phyloP scores from a whole-genome alignment of 2,329 filamentous ascomycete genomes.

The Colletotrichum navitas region DNA sequence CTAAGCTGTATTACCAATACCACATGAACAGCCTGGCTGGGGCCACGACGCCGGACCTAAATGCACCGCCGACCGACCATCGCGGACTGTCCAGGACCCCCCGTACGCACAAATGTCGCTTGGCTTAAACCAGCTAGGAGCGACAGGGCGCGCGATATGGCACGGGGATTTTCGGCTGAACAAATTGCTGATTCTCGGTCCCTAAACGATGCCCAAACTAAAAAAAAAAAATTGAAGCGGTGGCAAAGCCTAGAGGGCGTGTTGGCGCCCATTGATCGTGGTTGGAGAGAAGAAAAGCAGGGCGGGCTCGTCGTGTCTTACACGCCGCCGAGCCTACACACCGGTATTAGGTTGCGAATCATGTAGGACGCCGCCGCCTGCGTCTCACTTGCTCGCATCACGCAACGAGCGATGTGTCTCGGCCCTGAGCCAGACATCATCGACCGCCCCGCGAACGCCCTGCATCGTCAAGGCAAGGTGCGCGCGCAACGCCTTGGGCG shows the following conservation, averaged over 20 bases:
- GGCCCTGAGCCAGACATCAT: not conserved
- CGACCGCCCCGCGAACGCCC: conserved; percentile 5
- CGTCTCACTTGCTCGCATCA: not conserved
- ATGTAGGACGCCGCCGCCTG: not conserved
- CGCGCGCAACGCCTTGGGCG: too few relatives aligned
- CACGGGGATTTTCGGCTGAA: not conserved
- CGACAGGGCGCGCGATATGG: not conserved
- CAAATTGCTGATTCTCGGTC: not conserved
- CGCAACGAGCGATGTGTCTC: conserved; percentile 10
- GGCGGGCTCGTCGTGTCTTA: not conserved
- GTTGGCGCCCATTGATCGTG: conserved; percentile 10
- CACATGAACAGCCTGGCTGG: conserved; percentile 14
- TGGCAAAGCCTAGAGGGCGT: not conserved
- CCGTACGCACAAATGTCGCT: not conserved
- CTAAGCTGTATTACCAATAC: conserved; percentile 14
- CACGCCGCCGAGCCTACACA: not conserved
- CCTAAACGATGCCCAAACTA: not conserved
- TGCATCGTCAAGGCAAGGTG: not conserved
- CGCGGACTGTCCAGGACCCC: not conserved
- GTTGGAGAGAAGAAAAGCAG: not conserved
- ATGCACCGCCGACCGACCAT: conserved; percentile 1
- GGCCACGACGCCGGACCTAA: conserved; percentile 11
- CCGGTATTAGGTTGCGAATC: too few relatives aligned
- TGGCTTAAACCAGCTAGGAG: conserved; percentile 1
- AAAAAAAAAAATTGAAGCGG: not conserved